Conservation (phyloP, 73 alveolate species). For the Paramecium pentaurelia region DNA sequence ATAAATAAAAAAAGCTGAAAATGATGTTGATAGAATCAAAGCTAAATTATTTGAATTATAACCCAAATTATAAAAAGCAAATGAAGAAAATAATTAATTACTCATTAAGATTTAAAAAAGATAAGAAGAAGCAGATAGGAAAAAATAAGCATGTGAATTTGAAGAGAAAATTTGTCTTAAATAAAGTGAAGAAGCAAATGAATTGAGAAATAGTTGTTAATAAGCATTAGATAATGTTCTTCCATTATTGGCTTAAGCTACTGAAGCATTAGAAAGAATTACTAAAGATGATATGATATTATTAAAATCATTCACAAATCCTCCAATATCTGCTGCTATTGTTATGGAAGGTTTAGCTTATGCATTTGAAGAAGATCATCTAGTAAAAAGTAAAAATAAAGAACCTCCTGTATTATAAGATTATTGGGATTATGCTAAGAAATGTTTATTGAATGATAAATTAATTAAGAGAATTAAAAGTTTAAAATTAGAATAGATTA, state of each 20-base stretch:
- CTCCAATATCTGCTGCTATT: conserved; percentile 71
- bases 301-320: conserved; percentile 88
- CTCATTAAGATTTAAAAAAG: conserved; percentile 37
- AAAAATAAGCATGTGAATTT: conserved; percentile 57
- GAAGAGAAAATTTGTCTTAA: conserved; percentile 57
- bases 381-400: conserved; percentile 27
- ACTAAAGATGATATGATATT: conserved; percentile 91
- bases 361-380: conserved; percentile 60
- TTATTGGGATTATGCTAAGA: conserved; percentile 76
- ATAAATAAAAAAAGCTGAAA: conserved; percentile 80
- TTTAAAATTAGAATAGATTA: conserved; percentile 22
- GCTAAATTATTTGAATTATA: conserved; percentile 78
- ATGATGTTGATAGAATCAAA: conserved; percentile 84
- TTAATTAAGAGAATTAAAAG: conserved; percentile 45
- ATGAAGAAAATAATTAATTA: conserved; percentile 62
- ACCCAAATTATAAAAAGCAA: conserved; percentile 83
- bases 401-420: conserved; percentile 57
- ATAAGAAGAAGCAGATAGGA: conserved; percentile 71
- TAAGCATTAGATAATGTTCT: conserved; percentile 91
- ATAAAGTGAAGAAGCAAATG: conserved; percentile 74
- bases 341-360: conserved; percentile 57
- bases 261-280: conserved; percentile 90
- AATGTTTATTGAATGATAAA: conserved; percentile 58
- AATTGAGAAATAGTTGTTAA: conserved; percentile 75
- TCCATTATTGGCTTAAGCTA: conserved; percentile 97